Conservation (phyloP, 2,329 filamentous ascomycete genomes). For the Amylocarpus encephaloides region DNA sequence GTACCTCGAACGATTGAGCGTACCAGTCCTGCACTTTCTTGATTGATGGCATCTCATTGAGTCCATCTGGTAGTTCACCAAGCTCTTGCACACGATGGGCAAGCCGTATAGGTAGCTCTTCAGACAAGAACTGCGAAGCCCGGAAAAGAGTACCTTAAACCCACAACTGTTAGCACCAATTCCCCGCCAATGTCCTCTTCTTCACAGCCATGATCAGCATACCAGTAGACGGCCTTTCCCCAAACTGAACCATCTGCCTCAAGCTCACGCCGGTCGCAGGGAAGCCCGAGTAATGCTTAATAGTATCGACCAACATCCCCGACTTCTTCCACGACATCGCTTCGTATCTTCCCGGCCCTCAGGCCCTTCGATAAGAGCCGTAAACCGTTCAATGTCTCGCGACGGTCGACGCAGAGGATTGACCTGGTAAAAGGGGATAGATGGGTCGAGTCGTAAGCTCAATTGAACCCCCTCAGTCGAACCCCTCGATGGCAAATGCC, state of each 20-base stretch:
- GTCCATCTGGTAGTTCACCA: conserved; percentile 82
- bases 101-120: conserved; percentile 93
- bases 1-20: conserved; percentile 96
- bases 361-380: conserved; percentile 22
- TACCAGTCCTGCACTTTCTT: conserved; percentile 96
- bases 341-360: conserved; percentile 25
- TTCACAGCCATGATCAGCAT: conserved; percentile 30
- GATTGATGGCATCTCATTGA: conserved; percentile 97
- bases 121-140: conserved; percentile 95
- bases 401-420: conserved; percentile 15
- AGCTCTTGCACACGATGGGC: conserved; percentile 96
- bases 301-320: conserved; percentile 89
- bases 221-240: conserved; percentile 88
- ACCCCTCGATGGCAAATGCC: not conserved
- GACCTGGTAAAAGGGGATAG: conserved; percentile 4
- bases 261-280: conserved; percentile 93
- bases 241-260: conserved; percentile 98
- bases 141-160: conserved; percentile 81
- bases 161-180: conserved; percentile 7
- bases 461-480: not conserved
- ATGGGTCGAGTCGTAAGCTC: not conserved
- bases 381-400: conserved; percentile 16
- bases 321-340: conserved; percentile 92
- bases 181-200: not conserved
- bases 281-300: conserved; percentile 94